Evolutionary conservation across 177 flowering plant species (phyloP).

Genomic region (Vitis hybrid): DNA sequence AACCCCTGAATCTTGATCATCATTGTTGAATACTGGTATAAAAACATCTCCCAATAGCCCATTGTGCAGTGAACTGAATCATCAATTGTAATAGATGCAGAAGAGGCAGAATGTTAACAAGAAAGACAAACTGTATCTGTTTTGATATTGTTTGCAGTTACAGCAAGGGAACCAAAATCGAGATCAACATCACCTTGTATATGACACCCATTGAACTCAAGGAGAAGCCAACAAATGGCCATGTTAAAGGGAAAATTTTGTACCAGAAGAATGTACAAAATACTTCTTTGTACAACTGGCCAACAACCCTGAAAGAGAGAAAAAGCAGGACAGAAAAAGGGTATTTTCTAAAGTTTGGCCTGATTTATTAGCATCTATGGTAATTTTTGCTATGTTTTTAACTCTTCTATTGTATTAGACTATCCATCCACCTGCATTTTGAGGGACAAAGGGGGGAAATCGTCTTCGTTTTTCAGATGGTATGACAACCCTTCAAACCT

Average conservation of each 20-base stretch:
- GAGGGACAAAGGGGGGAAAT: conserved; percentile 36
- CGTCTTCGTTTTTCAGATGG: conserved; percentile 30
- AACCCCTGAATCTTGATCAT: too few species aligned
- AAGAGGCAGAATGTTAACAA: too few species aligned
- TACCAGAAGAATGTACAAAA: neutral
- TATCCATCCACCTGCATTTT: neutral
- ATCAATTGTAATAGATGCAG: too few species aligned
- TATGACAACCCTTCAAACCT: conserved; percentile 24
- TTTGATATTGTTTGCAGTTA: too few species aligned
- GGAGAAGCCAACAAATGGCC: neutral
- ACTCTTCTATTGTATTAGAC: neutral
- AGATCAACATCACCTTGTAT: neutral
- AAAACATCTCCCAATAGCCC: too few species aligned
- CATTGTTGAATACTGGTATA: too few species aligned
- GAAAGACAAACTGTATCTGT: too few species aligned
- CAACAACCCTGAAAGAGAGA: neutral
- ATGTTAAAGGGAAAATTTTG: neutral
- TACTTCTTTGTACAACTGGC: neutral
- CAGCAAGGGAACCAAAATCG: too few species aligned
- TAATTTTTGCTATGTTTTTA: neutral
- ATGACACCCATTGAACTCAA: neutral
- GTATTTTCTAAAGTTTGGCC: neutral
- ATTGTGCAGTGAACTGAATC: too few species aligned
- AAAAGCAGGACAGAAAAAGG: neutral
- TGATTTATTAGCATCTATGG: conserved; percentile 7